Evolutionary conservation across 2,329 filamentous ascomycete species (phyloP).

Genomic region (Paracorniculantispora psalliotae): DNA sequence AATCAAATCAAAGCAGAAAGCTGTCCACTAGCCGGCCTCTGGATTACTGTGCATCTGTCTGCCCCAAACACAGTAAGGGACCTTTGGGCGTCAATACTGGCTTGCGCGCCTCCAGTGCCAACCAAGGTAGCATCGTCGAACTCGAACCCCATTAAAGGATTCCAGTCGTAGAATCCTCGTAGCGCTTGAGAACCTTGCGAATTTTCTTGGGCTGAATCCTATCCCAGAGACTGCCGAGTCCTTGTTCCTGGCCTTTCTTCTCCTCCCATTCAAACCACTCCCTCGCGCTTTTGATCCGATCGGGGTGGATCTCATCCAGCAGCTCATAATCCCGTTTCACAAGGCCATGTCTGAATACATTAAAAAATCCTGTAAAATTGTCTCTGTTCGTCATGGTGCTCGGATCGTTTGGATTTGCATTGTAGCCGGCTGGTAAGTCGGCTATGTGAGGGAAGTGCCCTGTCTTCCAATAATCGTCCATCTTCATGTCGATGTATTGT

Average conservation of each 20-base stretch:
- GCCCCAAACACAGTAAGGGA: no score
- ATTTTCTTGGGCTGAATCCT: background rate
- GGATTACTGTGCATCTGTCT: no score
- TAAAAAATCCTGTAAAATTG: constrained; percentile 50
- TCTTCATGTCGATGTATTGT: constrained; percentile 29
- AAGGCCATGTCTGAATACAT: constrained; percentile 38
- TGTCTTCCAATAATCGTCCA: constrained; percentile 30
- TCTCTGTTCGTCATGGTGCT: constrained; percentile 33
- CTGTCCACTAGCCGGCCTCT: no score
- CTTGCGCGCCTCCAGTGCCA: no score
- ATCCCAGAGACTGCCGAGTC: background rate
- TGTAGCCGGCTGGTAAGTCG: constrained; percentile 29
- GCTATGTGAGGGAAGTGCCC: constrained; percentile 16
- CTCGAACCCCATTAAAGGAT: background rate
- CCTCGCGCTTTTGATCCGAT: constrained; percentile 41
- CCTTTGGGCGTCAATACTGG: no score
- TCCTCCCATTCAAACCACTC: constrained; percentile 42
- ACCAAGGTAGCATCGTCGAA: no score
- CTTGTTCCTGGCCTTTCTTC: constrained; percentile 18
- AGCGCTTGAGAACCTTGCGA: background rate
- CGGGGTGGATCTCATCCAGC: constrained; percentile 47
- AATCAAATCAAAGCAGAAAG: no score
- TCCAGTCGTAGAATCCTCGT: background rate
- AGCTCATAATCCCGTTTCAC: constrained; percentile 42
- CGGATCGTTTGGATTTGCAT: constrained; percentile 24